Percentiles rank a stretch among this genome's conserved stretches.
These are phyloP conservation scores for Botrytis sinoallii DNA, from an alignment of 2,329 filamentous ascomycete species.

Conservation along the genomic window DNA sequence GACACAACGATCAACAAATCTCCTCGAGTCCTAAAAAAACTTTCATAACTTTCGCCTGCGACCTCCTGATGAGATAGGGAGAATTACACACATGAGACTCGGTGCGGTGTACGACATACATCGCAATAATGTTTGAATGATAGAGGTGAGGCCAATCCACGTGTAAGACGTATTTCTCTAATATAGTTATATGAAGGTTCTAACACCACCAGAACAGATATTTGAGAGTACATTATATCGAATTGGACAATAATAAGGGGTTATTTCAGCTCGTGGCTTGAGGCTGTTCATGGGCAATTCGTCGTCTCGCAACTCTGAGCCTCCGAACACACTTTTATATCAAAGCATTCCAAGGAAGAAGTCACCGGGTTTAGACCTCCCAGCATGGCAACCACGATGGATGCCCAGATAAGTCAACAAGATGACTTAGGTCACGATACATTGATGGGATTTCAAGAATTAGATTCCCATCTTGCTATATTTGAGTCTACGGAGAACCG, in stretches of 20 bases:
- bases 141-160: constrained; percentile 37
- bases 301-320: constrained; percentile 32
- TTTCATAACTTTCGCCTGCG: constrained; percentile 15
- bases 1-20: constrained; percentile 27
- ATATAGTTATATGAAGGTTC: constrained; percentile 26
- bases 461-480: constrained; percentile 40
- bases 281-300: constrained; percentile 34
- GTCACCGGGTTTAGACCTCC: constrained; percentile 38
- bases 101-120: constrained; percentile 23
- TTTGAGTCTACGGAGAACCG: constrained; percentile 35
- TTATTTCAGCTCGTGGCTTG: constrained; percentile 27
- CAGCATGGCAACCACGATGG: constrained; percentile 39
- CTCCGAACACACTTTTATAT: constrained; percentile 33
- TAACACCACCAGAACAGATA: constrained; percentile 28
- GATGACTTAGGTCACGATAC: constrained; percentile 34
- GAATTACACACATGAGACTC: constrained; percentile 9
- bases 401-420: constrained; percentile 36
- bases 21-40: constrained; percentile 17
- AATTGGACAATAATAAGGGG: constrained; percentile 20
- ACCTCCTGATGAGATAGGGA: constrained; percentile 2
- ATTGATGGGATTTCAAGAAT: constrained; percentile 39
- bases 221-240: constrained; percentile 18
- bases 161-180: constrained; percentile 35
- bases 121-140: constrained; percentile 32
- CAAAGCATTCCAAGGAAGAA: constrained; percentile 34